phyloP scores from a whole-genome alignment of 208 protist species.

The Acanthamoeba healyi region DNA sequence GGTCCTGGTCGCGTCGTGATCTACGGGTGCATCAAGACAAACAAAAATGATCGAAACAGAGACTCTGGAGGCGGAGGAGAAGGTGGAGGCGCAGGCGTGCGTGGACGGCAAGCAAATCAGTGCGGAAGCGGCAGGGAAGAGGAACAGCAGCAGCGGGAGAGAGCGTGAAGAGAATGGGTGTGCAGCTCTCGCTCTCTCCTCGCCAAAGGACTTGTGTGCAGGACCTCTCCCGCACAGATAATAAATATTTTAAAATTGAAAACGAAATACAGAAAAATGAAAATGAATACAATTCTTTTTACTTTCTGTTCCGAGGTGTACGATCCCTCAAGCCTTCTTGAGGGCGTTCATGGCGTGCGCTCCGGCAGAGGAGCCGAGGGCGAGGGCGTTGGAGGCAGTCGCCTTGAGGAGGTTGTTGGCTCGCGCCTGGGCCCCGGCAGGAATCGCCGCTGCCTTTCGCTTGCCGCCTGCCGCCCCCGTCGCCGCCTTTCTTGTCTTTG shows the following conservation, averaged over 20 bases:
- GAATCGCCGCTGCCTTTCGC: not conserved
- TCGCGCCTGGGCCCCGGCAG: not conserved
- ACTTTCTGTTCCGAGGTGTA: not conserved
- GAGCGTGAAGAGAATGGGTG: too few species aligned
- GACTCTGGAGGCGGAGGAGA: not conserved
- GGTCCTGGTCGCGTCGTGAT: conserved; percentile 63
- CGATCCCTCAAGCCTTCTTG: not conserved
- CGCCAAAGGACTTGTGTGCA: too few species aligned
- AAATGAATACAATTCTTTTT: not conserved
- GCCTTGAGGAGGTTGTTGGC: not conserved
- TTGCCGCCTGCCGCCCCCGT: too few species aligned
- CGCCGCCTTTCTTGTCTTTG: not conserved
- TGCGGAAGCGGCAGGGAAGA: too few species aligned
- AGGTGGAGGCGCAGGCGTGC: not conserved
- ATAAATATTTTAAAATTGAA: not conserved
- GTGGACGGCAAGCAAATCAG: too few species aligned
- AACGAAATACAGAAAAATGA: not conserved
- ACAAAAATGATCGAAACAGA: not conserved
- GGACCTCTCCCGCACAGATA: not conserved
- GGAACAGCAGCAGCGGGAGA: too few species aligned
- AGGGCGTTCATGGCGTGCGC: not conserved
- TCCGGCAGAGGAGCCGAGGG: conserved; percentile 7
- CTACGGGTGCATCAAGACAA: too few species aligned
- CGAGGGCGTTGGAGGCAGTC: not conserved
- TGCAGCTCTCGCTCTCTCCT: too few species aligned